Evolutionary conservation across 305 asterid species (phyloP).

Genomic region (Plantago coronopus): DNA sequence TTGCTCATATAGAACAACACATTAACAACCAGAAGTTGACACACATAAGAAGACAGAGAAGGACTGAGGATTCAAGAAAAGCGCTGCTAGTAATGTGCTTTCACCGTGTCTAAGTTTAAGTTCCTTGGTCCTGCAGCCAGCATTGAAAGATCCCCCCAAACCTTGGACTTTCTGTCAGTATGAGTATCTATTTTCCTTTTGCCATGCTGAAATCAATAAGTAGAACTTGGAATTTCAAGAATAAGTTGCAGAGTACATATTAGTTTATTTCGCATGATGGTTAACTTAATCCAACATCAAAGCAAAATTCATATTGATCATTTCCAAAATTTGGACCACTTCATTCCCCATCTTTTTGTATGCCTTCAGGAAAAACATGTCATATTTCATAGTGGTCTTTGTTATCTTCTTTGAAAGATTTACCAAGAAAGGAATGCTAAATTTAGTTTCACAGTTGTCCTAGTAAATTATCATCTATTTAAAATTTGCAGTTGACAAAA

Average conservation of each 20-base stretch:
- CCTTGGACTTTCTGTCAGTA: background rate
- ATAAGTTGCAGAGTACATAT: background rate
- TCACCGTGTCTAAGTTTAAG: background rate
- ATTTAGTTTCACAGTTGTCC: background rate
- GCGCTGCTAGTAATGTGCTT: background rate
- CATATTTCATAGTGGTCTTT: background rate
- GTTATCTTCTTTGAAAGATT: background rate
- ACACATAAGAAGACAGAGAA: background rate
- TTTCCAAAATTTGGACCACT: background rate
- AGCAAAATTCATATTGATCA: background rate
- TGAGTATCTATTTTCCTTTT: background rate
- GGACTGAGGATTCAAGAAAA: conserved; percentile 11
- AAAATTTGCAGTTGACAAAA: background rate
- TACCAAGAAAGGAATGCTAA: too few relatives aligned
- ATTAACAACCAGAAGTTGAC: background rate
- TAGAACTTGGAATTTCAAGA: background rate
- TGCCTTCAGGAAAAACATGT: too few relatives aligned
- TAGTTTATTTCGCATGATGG: background rate
- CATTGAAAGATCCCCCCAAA: conserved; percentile 1
- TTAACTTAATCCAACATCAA: background rate
- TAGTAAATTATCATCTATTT: background rate
- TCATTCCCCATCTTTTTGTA: background rate
- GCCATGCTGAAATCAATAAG: background rate
- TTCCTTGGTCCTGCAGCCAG: background rate
- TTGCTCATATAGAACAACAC: background rate